phyloP scores from a whole-genome alignment of 768 basidiomycete genomes.

The Lanmaoa rubissima region DNA sequence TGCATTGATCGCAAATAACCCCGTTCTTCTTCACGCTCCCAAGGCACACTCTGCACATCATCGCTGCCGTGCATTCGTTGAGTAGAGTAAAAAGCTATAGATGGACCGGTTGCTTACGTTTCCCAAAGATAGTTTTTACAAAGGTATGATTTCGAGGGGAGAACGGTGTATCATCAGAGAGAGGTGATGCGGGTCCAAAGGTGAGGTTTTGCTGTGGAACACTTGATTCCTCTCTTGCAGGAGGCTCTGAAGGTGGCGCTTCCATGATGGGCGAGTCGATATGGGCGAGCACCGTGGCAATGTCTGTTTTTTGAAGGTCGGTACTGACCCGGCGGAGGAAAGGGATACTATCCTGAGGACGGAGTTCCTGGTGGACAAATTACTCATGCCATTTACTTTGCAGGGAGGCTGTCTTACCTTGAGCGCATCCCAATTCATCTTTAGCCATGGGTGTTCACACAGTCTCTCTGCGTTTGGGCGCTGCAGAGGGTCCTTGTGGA shows the following conservation, averaged over 20 bases:
- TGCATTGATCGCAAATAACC: slow-evolving; percentile 86
- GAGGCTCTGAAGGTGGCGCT: slow-evolving; percentile 45
- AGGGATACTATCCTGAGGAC: slow-evolving; percentile 92
- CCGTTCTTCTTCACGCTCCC: slow-evolving; percentile 80
- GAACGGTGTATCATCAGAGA: slow-evolving; percentile 39
- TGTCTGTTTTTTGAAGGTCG: slow-evolving; percentile 76
- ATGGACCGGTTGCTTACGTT: slow-evolving; percentile 59
- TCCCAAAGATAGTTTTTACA: slow-evolving; percentile 90
- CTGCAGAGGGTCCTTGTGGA: slow-evolving; percentile 79
- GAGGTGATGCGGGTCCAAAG: slow-evolving; percentile 32
- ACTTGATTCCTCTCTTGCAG: slow-evolving; percentile 40
- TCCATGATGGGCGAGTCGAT: slow-evolving; percentile 33
- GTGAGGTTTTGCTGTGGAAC: slow-evolving; percentile 41
- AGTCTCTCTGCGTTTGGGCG: slow-evolving; percentile 85
- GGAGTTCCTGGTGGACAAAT: slow-evolving; percentile 55
- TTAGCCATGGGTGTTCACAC: slow-evolving; percentile 91
- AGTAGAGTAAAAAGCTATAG: background rate
- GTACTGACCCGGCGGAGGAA: slow-evolving; percentile 90
- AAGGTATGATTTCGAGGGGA: slow-evolving; percentile 76
- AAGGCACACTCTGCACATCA: slow-evolving; percentile 83
- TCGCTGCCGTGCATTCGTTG: slow-evolving; percentile 48
- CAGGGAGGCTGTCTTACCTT: slow-evolving; percentile 49
- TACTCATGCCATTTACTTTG: background rate
- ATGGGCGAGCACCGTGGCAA: slow-evolving; percentile 49
- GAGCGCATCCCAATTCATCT: slow-evolving; percentile 72